These are phyloP conservation scores for Aspergillus sp. DNA, from an alignment of 2,329 filamentous ascomycete genomes.

Conservation along the genomic window DNA sequence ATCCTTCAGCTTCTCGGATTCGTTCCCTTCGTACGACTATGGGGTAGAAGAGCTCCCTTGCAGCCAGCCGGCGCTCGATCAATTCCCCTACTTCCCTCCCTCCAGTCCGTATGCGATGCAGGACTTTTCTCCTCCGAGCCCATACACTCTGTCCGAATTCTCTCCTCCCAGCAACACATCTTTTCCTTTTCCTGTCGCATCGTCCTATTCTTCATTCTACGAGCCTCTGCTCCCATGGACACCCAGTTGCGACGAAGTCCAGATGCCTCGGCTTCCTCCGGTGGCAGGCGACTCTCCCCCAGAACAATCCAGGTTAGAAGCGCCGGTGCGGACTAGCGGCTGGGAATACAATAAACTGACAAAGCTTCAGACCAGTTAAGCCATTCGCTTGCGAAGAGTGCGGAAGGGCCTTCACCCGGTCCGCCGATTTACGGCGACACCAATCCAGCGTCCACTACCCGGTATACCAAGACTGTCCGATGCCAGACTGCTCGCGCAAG, in stretches of 20 bases:
- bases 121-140: too few relatives aligned
- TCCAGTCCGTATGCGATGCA: too few relatives aligned
- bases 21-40: conserved; percentile 7
- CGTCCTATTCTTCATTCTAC: conserved; percentile 1
- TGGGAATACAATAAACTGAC: conserved; percentile 2
- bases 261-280: background rate
- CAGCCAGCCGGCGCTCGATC: background rate
- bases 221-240: background rate
- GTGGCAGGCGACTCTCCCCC: background rate
- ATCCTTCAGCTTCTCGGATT: conserved; percentile 10
- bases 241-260: background rate
- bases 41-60: conserved; percentile 6
- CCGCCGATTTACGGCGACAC: conserved; percentile 48
- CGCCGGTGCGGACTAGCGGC: background rate
- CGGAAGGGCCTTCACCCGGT: conserved; percentile 39
- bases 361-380: conserved; percentile 19
- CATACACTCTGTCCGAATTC: too few relatives aligned
- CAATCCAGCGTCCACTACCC: conserved; percentile 43
- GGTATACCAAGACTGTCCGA: conserved; percentile 40
- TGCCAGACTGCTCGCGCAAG: conserved; percentile 42
- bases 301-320: background rate
- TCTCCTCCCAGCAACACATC: too few relatives aligned
- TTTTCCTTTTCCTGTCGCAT: conserved; percentile 2
- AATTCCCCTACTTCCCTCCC: too few relatives aligned
- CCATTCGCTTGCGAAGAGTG: conserved; percentile 30